A percentile compares a stretch with the other conserved stretches of the same genome.
phyloP scores from a whole-genome alignment of 306 rosid genomes.

The Pterocarpus macrocarpus region DNA sequence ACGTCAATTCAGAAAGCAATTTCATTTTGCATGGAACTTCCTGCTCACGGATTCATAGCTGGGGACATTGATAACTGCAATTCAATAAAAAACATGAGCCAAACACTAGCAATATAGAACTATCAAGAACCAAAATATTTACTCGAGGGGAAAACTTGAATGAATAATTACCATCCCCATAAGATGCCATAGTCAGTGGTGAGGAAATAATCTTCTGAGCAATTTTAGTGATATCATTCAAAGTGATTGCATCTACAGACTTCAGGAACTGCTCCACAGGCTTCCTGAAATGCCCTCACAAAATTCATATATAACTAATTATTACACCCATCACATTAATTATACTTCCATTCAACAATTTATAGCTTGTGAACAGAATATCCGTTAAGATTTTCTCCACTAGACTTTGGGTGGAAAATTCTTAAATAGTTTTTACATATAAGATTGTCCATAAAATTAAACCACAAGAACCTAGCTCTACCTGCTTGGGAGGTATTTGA shows the following conservation, averaged over 20 bases:
- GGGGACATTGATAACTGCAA: conserved; percentile 79
- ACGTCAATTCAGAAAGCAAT: conserved; percentile 1
- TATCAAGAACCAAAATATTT: not conserved
- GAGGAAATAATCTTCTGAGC: conserved; percentile 76
- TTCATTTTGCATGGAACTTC: conserved; percentile 68
- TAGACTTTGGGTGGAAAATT: not conserved
- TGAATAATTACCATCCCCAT: conserved; percentile 69
- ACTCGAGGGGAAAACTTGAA: not conserved
- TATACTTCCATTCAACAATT: not conserved
- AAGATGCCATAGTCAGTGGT: conserved; percentile 86
- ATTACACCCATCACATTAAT: not conserved
- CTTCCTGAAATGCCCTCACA: conserved; percentile 57
- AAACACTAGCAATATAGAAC: not conserved
- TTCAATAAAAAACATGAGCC: not conserved
- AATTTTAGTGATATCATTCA: conserved; percentile 64
- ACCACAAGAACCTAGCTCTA: not conserved
- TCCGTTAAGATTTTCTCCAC: too few relatives aligned
- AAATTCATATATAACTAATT: not conserved
- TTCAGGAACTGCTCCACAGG: conserved; percentile 76
- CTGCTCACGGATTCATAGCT: conserved; percentile 71
- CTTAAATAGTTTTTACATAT: too few relatives aligned
- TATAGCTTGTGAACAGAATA: not conserved
- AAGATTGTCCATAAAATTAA: not conserved
- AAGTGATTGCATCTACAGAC: conserved; percentile 69
- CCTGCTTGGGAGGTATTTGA: not conserved